A percentile compares a stretch with the other conserved stretches of the same genome.
Conservation (phyloP, 139 green algal species). For the Chlorella sp. region DNA sequence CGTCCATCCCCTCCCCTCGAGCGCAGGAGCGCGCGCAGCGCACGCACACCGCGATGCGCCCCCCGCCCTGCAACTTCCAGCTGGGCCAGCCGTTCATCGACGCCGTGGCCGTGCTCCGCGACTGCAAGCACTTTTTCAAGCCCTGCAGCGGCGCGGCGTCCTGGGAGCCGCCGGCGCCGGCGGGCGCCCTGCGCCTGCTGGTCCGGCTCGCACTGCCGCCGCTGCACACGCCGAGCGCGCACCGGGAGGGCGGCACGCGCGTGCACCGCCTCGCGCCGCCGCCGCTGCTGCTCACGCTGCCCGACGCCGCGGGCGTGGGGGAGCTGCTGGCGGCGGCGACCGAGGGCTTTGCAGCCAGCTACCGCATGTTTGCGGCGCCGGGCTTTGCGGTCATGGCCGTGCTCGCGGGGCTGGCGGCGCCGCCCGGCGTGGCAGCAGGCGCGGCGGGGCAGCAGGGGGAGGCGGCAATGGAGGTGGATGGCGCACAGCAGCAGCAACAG, state of each 20-base stretch:
- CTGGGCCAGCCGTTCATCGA: background rate
- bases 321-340: slow-evolving; percentile 49
- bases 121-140: slow-evolving; percentile 92
- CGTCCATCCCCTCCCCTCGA: slow-evolving; percentile 1
- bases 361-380: slow-evolving; percentile 64
- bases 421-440: background rate
- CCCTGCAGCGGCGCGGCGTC: slow-evolving; percentile 58
- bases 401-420: slow-evolving; percentile 17
- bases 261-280: slow-evolving; percentile 53
- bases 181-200: slow-evolving; percentile 17
- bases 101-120: slow-evolving; percentile 49
- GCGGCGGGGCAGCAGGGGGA: background rate
- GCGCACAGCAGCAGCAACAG: slow-evolving; percentile 13
- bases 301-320: slow-evolving; percentile 26
- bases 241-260: too few species aligned
- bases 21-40: too few species aligned
- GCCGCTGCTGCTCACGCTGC: slow-evolving; percentile 56
- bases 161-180: background rate
- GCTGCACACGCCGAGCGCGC: too few species aligned
- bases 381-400: slow-evolving; percentile 39
- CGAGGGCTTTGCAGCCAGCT: slow-evolving; percentile 61
- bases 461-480: slow-evolving; percentile 7
- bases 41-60: too few species aligned
- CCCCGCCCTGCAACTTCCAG: background rate
- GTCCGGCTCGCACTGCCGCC: slow-evolving; percentile 2